Evolutionary conservation across 202 grass and related monocot genomes (phyloP).

Genomic region (Schoenoplectus triqueter): DNA sequence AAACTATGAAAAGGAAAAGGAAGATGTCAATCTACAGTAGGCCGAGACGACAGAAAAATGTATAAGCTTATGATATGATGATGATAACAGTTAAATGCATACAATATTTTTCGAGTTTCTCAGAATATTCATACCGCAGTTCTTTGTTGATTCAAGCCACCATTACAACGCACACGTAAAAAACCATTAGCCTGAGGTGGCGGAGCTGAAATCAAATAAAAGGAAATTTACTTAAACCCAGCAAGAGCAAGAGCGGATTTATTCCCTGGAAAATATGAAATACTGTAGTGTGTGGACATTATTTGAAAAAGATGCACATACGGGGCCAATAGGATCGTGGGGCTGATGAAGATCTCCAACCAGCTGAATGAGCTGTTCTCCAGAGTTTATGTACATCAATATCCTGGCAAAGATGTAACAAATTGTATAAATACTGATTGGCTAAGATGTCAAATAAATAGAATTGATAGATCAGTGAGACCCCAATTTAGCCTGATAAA

Average conservation of each 20-base stretch:
- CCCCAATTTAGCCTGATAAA: background rate
- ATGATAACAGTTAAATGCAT: background rate
- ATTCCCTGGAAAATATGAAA: slow-evolving; percentile 35
- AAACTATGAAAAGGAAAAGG: background rate
- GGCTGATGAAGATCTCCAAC: slow-evolving; percentile 92
- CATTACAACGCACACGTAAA: slow-evolving; percentile 95
- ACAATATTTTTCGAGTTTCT: background rate
- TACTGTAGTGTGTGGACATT: background rate
- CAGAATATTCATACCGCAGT: slow-evolving; percentile 70
- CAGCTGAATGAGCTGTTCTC: slow-evolving; percentile 76
- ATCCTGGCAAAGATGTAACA: slow-evolving; percentile 47
- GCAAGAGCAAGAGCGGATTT: background rate
- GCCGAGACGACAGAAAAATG: slow-evolving; percentile 10
- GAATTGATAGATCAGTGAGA: background rate
- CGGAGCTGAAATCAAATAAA: slow-evolving; percentile 65
- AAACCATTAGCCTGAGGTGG: slow-evolving; percentile 82
- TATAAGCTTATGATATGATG: background rate
- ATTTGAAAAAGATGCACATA: slow-evolving; percentile 49
- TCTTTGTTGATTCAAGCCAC: slow-evolving; percentile 98
- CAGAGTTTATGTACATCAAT: slow-evolving; percentile 84
- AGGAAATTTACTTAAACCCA: slow-evolving; percentile 38
- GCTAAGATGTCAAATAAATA: background rate
- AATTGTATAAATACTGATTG: background rate
- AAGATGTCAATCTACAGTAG: slow-evolving; percentile 12
- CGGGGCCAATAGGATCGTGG: slow-evolving; percentile 83